These are phyloP conservation scores for Litsea cubeba DNA, from an alignment of 164 flowering plant genomes.

Conservation along the genomic window DNA sequence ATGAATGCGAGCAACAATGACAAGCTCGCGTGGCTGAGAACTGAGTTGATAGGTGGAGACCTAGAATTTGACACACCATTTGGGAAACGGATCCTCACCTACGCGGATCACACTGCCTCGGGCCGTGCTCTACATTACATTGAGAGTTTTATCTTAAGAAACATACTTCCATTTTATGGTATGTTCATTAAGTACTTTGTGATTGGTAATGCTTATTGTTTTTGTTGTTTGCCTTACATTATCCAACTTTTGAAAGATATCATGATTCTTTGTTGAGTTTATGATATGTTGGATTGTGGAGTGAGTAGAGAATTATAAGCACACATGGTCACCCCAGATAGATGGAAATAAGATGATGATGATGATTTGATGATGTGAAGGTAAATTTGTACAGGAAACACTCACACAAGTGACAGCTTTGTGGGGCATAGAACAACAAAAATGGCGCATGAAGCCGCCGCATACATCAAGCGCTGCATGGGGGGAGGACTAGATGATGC, in stretches of 20 bases:
- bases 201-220: no score
- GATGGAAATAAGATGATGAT: no score
- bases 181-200: neutral
- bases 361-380: no score
- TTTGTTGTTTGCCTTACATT: no score
- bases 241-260: no score
- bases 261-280: no score
- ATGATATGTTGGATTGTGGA: no score
- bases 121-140: conserved; percentile 15
- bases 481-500: conserved; percentile 22
- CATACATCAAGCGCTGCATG: conserved; percentile 23
- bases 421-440: conserved; percentile 23
- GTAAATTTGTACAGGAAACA: conserved; percentile 9
- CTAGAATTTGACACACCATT: conserved; percentile 12
- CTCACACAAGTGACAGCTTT: conserved; percentile 23
- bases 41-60: conserved; percentile 5
- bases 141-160: conserved; percentile 12
- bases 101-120: conserved; percentile 16
- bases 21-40: conserved; percentile 5
- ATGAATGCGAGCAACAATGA: neutral
- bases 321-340: no score
- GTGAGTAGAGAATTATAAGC: no score
- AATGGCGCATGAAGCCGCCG: conserved; percentile 19
- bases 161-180: conserved; percentile 20
- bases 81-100: conserved; percentile 14